Evolutionary conservation across 129 eudicot species (phyloP), one percentile per base, ranked within the genome.

Genomic region (Heracleum sosnowskyi): DNA sequence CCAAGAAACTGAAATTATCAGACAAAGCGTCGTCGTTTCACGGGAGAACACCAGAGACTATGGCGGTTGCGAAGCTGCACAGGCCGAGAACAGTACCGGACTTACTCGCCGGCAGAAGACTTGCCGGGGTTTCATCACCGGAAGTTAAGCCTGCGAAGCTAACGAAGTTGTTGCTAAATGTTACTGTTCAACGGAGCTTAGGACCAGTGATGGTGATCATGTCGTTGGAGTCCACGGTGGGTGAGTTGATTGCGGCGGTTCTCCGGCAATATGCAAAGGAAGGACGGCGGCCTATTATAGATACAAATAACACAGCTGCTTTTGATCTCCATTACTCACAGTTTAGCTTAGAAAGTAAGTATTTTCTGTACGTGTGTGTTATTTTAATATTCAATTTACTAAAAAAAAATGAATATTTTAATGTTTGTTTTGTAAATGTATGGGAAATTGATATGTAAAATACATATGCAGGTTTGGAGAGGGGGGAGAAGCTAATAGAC

Each of bases 271-370:
- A 90, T 55, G 41, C 39, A 10, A 92, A 89, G 80, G 99, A 92
- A 91, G 89, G 87, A 9, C 81, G 97, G 36, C 88, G 92, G 22
- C 90, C 93, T 24, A 76, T 87, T 5, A 70, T 96, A 24, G 20
- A 78, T 28, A 78, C 86, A 8, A 31, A 55, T 8, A 85, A 85
- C 68, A 74, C 86, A 10, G 70, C 87, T 28, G 88, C 82, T 3
- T 91, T 87, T 66, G 89, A 87, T 75, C 99, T 95, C 63, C 99
- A 95, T 82, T 95, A 95, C 79, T 95, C 99, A 5, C 99, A 95
- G 80, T 95, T 95, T 84, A 95, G 97, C 84, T 88, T 95, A 77
- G 96, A 91, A 81, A 88, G 99, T 95, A 88, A 86, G 91, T 60
- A 26, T 11, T n/a, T 26, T 53, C 11, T 49, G 60, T 15, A n/a